phyloP scores from a whole-genome alignment of 148 eudicot genomes.

The Fagopyrum homotropicum region DNA sequence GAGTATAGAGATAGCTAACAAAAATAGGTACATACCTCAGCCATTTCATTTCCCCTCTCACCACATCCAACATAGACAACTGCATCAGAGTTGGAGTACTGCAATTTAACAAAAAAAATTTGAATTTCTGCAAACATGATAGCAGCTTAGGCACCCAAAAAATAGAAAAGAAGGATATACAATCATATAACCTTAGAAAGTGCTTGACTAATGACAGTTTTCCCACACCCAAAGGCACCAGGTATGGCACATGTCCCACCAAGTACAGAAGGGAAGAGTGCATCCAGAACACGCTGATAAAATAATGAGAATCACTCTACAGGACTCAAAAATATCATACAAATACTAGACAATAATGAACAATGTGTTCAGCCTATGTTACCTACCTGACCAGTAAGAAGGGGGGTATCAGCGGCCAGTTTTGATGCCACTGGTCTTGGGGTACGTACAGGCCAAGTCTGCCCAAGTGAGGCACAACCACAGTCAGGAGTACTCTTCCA shows the following conservation, averaged over 20 bases:
- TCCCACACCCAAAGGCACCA: slow-evolving; percentile 99
- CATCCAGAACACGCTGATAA: slow-evolving; percentile 96
- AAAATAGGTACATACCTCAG: slow-evolving; percentile 54
- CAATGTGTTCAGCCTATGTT: slow-evolving; percentile 2
- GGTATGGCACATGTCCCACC: slow-evolving; percentile 99
- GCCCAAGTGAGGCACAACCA: slow-evolving; percentile 18
- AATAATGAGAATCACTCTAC: slow-evolving; percentile 10
- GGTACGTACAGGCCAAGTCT: slow-evolving; percentile 98
- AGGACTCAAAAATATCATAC: background rate
- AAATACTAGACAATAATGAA: background rate
- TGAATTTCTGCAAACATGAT: background rate
- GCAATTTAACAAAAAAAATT: slow-evolving; percentile 20
- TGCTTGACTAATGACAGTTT: slow-evolving; percentile 99
- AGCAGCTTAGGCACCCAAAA: background rate
- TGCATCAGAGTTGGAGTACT: slow-evolving; percentile 99
- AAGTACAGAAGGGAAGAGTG: slow-evolving; percentile 98
- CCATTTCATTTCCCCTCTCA: slow-evolving; percentile 99
- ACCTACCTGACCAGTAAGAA: slow-evolving; percentile 90
- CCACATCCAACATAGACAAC: slow-evolving; percentile 99
- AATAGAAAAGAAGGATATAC: background rate
- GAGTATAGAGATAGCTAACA: background rate
- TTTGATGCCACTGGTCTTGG: slow-evolving; percentile 96
- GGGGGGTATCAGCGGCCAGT: slow-evolving; percentile 99
- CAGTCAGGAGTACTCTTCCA: background rate
- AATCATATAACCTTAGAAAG: slow-evolving; percentile 71